A percentile compares a stretch with the other conserved stretches of the same genome.
phyloP scores from a whole-genome alignment of 495 filamentous ascomycete species.

The Penicillium fimorum region DNA sequence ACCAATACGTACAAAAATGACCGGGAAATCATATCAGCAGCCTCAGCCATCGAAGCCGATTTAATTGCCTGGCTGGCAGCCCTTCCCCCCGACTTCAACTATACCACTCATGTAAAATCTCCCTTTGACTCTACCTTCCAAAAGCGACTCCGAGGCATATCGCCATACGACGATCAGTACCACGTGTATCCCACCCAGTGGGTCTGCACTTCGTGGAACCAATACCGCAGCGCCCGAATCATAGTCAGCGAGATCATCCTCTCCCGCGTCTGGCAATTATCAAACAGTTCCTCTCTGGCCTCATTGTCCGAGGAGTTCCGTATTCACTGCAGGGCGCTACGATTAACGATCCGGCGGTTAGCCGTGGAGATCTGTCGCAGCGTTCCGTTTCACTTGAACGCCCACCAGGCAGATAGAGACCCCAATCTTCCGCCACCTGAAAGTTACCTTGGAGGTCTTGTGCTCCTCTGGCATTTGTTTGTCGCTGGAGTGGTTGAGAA shows the following conservation, averaged over 20 bases:
- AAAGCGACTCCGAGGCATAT: conserved; percentile 25
- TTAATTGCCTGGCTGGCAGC: conserved; percentile 44
- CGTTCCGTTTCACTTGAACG: conserved; percentile 43
- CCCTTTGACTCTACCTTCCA: conserved; percentile 25
- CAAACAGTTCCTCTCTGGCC: conserved; percentile 14
- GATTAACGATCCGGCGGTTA: conserved; percentile 34
- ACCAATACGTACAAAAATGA: conserved; percentile 35
- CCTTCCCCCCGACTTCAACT: conserved; percentile 40
- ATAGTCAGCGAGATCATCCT: conserved; percentile 54
- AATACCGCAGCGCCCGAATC: conserved; percentile 61
- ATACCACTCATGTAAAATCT: conserved; percentile 28
- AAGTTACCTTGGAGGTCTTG: conserved; percentile 40
- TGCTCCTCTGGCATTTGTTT: conserved; percentile 52
- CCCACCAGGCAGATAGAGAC: conserved; percentile 7
- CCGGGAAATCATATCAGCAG: conserved; percentile 43
- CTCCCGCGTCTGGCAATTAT: conserved; percentile 18
- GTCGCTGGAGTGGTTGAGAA: conserved; percentile 40
- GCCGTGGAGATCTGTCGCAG: conserved; percentile 48
- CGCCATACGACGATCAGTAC: conserved; percentile 53
- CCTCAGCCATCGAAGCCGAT: conserved; percentile 51
- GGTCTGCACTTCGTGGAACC: conserved; percentile 59
- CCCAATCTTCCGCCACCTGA: conserved; percentile 20
- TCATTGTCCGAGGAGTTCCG: conserved; percentile 33
- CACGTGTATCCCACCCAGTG: conserved; percentile 59
- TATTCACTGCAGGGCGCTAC: conserved; percentile 34